A percentile compares a stretch with the other conserved stretches of the same genome.
These are phyloP conservation scores for Hibiscus mutabilis DNA, from an alignment of 345 rosid species.

Conservation along the genomic window DNA sequence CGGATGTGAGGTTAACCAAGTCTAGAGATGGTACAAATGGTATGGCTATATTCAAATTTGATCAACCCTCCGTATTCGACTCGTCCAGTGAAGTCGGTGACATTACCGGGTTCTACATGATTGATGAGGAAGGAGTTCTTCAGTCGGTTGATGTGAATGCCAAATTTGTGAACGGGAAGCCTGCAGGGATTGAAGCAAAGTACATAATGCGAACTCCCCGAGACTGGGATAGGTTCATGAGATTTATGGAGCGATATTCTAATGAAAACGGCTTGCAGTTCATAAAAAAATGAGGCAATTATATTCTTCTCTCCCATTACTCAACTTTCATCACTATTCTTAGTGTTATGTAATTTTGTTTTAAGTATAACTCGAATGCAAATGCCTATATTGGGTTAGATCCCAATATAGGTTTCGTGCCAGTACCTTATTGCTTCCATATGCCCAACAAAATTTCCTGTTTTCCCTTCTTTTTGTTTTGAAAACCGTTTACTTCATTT, in stretches of 20 bases:
- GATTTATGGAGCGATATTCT: constrained; percentile 94
- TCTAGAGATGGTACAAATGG: constrained; percentile 89
- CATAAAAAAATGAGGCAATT: constrained; percentile 57
- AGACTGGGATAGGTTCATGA: constrained; percentile 97
- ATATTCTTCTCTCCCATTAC: constrained; percentile 13
- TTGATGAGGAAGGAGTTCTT: constrained; percentile 93
- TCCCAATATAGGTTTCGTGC: constrained; percentile 1
- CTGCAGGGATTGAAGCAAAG: constrained; percentile 77
- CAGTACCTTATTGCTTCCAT: constrained; percentile 6
- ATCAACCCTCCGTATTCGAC: constrained; percentile 87
- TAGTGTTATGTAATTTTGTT: constrained; percentile 9
- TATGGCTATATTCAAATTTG: constrained; percentile 68
- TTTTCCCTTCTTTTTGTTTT: not conserved
- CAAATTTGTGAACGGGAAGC: constrained; percentile 85
- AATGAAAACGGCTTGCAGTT: constrained; percentile 79
- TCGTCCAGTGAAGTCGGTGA: constrained; percentile 83
- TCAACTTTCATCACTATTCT: constrained; percentile 3
- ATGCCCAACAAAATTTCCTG: not conserved
- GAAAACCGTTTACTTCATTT: not conserved
- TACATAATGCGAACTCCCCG: constrained; percentile 70
- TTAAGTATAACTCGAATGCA: not conserved
- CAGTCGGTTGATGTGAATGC: constrained; percentile 93
- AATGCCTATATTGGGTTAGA: not conserved
- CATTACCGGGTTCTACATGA: constrained; percentile 93
- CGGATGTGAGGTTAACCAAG: constrained; percentile 78